These are phyloP conservation scores for Primulina eburnea DNA, from an alignment of 257 asterid genomes.

Conservation along the genomic window DNA sequence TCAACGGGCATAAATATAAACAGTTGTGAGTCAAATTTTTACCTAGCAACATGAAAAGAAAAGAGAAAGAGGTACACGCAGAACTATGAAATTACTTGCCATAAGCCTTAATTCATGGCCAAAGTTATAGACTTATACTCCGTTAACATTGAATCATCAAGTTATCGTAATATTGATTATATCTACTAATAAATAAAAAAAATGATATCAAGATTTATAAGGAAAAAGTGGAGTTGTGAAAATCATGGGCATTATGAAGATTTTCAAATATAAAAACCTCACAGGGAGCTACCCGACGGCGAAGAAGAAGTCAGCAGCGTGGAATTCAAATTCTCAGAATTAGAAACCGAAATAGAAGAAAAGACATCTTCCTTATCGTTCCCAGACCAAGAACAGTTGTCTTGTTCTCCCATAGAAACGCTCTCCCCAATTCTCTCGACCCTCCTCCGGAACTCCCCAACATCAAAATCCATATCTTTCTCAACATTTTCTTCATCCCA, in stretches of 20 bases:
- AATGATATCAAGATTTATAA: not conserved
- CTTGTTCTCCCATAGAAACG: constrained; percentile 30
- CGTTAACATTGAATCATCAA: not conserved
- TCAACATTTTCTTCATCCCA: constrained; percentile 57
- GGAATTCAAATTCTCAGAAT: constrained; percentile 28
- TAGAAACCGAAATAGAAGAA: constrained; percentile 19
- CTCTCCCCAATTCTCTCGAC: constrained; percentile 39
- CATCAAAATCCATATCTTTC: constrained; percentile 36
- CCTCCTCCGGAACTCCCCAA: constrained; percentile 50
- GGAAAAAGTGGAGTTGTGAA: not conserved
- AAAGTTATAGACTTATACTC: not conserved
- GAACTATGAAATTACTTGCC: not conserved
- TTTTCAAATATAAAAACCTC: constrained; percentile 39
- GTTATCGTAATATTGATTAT: too few species aligned
- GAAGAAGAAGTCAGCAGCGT: constrained; percentile 37
- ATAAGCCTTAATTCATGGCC: not conserved
- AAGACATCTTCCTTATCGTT: constrained; percentile 23
- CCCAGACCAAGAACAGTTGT: constrained; percentile 9
- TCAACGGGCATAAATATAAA: not conserved
- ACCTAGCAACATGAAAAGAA: not conserved
- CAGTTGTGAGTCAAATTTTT: not conserved
- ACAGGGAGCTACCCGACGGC: constrained; percentile 46
- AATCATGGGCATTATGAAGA: constrained; percentile 14
- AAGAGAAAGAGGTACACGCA: not conserved
- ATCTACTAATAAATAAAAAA: constrained; percentile 1